Evolutionary conservation across 2,329 filamentous ascomycete species (phyloP).

Genomic region (Cladorrhinum sp.): DNA sequence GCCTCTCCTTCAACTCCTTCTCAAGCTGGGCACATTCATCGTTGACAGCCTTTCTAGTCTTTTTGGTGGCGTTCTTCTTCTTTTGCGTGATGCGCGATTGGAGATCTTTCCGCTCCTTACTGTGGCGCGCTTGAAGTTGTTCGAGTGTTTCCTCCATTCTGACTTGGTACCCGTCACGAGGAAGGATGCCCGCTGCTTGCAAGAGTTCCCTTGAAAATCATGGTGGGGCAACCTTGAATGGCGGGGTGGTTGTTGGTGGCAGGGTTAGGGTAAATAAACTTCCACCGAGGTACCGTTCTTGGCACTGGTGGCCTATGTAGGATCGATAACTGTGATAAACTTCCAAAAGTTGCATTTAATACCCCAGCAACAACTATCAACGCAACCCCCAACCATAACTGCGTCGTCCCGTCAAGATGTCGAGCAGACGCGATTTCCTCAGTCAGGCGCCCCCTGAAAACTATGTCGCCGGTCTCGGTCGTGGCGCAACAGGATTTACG

Average conservation of each 20-base stretch:
- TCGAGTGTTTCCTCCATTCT: conserved; percentile 59
- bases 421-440: conserved; percentile 75
- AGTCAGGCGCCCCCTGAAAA: conserved; percentile 82
- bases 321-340: not conserved
- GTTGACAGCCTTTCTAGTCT: conserved; percentile 71
- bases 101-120: conserved; percentile 84
- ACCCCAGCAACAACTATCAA: not conserved
- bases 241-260: not conserved
- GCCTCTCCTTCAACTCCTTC: conserved; percentile 61
- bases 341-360: not conserved
- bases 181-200: not conserved
- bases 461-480: conserved; percentile 92
- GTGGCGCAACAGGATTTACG: conserved; percentile 97
- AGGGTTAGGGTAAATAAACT: not conserved
- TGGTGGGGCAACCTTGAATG: not conserved
- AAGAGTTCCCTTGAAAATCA: not conserved
- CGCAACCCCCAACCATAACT: not conserved
- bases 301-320: not conserved
- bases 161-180: not conserved
- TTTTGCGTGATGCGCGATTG: conserved; percentile 85
- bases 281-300: not conserved
- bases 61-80: conserved; percentile 95
- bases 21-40: conserved; percentile 73
- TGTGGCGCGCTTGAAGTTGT: conserved; percentile 73
- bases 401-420: conserved; percentile 37